Evolutionary conservation across 176 grass and related monocot species (phyloP).

Genomic region (Cenchrus purpureus): DNA sequence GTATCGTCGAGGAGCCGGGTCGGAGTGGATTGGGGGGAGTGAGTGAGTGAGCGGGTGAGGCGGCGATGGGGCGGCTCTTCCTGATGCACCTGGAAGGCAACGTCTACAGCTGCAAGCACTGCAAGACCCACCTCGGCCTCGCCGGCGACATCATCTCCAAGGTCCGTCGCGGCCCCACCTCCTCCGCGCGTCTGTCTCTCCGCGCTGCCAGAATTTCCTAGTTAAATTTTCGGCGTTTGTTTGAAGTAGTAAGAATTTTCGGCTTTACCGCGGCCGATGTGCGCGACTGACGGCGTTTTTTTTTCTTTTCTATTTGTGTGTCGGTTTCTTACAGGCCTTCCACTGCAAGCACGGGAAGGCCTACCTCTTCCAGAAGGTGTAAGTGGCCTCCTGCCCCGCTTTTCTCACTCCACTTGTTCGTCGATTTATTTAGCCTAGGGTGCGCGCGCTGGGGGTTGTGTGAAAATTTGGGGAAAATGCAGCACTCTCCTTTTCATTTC

Average conservation of each 20-base stretch:
- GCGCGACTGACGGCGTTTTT: not conserved
- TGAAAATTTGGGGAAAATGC: constrained; percentile 17
- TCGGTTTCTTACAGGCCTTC: constrained; percentile 63
- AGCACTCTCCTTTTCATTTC: not conserved
- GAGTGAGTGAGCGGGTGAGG: not conserved
- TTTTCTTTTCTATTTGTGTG: constrained; percentile 8
- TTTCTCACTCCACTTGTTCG: not conserved
- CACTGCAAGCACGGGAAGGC: constrained; percentile 91
- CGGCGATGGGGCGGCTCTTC: constrained; percentile 75
- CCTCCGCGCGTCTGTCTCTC: not conserved
- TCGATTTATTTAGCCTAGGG: not conserved
- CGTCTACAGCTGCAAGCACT: constrained; percentile 94
- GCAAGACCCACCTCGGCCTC: constrained; percentile 65
- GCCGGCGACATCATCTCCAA: constrained; percentile 77
- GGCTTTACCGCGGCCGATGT: not conserved
- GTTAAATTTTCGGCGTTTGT: not conserved
- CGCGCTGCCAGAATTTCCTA: not conserved
- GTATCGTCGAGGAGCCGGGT: not conserved
- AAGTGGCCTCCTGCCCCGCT: constrained; percentile 47
- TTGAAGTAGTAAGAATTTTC: not conserved
- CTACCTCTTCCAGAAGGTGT: constrained; percentile 94
- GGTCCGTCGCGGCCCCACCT: constrained; percentile 27
- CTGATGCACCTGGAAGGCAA: constrained; percentile 72
- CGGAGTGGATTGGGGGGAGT: not conserved
- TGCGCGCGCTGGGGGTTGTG: not conserved